phyloP scores from a whole-genome alignment of 176 grass and related monocot species.

The Sorghum bicolor region DNA sequence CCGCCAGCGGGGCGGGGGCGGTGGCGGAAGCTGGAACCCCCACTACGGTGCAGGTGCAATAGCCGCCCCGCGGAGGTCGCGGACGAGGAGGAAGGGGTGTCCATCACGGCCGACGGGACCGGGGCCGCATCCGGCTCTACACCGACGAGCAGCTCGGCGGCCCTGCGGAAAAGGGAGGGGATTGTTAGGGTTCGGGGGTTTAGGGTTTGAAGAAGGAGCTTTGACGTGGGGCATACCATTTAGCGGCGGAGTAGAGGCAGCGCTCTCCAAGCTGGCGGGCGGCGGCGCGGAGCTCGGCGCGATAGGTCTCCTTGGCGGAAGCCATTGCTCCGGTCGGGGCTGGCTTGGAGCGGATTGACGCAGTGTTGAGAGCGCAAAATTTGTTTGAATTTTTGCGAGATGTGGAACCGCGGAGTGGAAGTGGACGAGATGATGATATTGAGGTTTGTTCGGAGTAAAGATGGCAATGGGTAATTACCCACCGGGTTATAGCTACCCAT shows the following conservation, averaged over 20 bases:
- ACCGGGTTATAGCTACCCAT: too few species aligned
- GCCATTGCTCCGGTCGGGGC: slow-evolving; percentile 33
- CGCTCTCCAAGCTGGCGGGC: slow-evolving; percentile 77
- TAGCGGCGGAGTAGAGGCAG: slow-evolving; percentile 83
- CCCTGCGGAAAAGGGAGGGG: slow-evolving; percentile 40
- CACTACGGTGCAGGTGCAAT: slow-evolving; percentile 60
- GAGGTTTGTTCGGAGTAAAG: too few species aligned
- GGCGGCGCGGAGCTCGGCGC: slow-evolving; percentile 81
- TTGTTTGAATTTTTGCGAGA: slow-evolving; percentile 32
- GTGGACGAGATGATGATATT: too few species aligned
- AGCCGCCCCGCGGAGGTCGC: slow-evolving; percentile 38
- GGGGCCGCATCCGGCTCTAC: slow-evolving; percentile 58
- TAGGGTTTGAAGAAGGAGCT: neutral
- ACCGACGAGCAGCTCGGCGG: slow-evolving; percentile 79
- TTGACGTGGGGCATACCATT: slow-evolving; percentile 59
- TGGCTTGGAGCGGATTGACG: slow-evolving; percentile 21
- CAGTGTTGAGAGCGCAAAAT: slow-evolving; percentile 18
- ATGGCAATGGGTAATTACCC: too few species aligned
- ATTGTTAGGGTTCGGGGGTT: slow-evolving; percentile 37
- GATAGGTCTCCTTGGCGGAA: slow-evolving; percentile 66
- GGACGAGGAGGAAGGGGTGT: slow-evolving; percentile 49
- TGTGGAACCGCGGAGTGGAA: neutral
- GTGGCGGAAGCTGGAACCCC: slow-evolving; percentile 71
- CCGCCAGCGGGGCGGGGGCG: slow-evolving; percentile 48
- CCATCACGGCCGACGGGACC: slow-evolving; percentile 18